phyloP scores from a whole-genome alignment of 306 rosid species.

The Hippophae rhamnoides region DNA sequence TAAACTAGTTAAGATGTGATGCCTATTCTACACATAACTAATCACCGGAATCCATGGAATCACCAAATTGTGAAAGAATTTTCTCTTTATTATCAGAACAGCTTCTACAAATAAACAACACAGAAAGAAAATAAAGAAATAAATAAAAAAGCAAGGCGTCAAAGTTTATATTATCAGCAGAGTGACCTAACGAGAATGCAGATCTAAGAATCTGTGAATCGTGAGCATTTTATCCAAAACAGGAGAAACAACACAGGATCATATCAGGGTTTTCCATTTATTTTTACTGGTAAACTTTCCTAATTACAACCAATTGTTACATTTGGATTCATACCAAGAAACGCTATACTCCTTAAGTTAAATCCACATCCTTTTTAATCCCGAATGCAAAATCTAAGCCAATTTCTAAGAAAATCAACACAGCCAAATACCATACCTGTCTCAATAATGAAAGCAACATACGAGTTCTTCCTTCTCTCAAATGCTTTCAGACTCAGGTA shows the following conservation, averaged over 20 bases:
- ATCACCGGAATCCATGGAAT: no score
- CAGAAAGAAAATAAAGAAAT: no score
- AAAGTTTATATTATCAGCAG: no score
- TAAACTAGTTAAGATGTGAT: no score
- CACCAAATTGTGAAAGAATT: no score
- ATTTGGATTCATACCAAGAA: background rate
- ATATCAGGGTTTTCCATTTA: background rate
- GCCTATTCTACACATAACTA: no score
- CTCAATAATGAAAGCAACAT: constrained; percentile 43
- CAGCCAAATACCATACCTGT: constrained; percentile 30
- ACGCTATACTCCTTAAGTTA: background rate
- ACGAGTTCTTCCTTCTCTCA: constrained; percentile 55
- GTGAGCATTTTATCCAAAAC: background rate
- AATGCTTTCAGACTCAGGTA: constrained; percentile 73
- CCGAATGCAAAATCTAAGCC: background rate
- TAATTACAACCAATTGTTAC: background rate
- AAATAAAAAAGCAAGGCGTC: no score
- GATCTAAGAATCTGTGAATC: background rate
- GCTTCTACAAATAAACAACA: no score
- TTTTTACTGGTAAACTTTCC: background rate
- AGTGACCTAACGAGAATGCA: no score
- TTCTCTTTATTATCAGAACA: no score
- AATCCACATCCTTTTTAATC: background rate
- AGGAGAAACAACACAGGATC: background rate
- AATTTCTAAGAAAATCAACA: background rate